Conservation (phyloP, 1,284 basidiomycete genomes). For the Xerocomus nothofagi region DNA sequence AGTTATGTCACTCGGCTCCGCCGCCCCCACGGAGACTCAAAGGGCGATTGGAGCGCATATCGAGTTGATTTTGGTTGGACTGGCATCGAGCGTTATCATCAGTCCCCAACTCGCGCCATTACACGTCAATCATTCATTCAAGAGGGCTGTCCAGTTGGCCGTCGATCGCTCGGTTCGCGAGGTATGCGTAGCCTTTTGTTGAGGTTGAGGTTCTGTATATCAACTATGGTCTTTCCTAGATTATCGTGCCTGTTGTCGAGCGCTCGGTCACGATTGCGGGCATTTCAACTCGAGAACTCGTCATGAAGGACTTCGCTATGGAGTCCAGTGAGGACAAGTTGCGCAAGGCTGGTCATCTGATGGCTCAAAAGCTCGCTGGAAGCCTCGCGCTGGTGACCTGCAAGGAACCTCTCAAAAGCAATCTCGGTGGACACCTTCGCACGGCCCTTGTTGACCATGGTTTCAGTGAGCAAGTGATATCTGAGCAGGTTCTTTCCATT, state of each 20-base stretch:
- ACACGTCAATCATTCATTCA: constrained; percentile 81
- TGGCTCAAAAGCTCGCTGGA: constrained; percentile 97
- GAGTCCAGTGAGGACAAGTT: constrained; percentile 92
- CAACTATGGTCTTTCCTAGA: constrained; percentile 44
- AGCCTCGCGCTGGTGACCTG: constrained; percentile 97
- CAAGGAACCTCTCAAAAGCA: constrained; percentile 95
- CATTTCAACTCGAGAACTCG: constrained; percentile 95
- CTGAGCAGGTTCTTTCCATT: constrained; percentile 72
- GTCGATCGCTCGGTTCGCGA: constrained; percentile 96
- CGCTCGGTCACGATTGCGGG: constrained; percentile 99
- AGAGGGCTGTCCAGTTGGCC: constrained; percentile 88
- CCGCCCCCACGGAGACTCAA: constrained; percentile 57
- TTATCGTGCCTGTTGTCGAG: constrained; percentile 97
- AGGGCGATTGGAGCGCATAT: constrained; percentile 69
- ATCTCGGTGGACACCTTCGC: constrained; percentile 89
- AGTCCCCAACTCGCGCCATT: constrained; percentile 72
- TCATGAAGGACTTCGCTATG: constrained; percentile 95
- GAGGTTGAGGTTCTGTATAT: background rate
- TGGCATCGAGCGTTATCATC: constrained; percentile 79
- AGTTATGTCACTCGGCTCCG: constrained; percentile 56
- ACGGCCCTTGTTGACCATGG: constrained; percentile 81
- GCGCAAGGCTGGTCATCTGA: constrained; percentile 89
- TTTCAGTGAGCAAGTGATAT: constrained; percentile 77
- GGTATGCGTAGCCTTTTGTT: constrained; percentile 42
- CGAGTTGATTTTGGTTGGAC: constrained; percentile 74